Percentiles rank a stretch among this genome's conserved stretches.
These are phyloP conservation scores for Ceratocystis destructans DNA, from an alignment of 2,329 filamentous ascomycete genomes.

Conservation along the genomic window DNA sequence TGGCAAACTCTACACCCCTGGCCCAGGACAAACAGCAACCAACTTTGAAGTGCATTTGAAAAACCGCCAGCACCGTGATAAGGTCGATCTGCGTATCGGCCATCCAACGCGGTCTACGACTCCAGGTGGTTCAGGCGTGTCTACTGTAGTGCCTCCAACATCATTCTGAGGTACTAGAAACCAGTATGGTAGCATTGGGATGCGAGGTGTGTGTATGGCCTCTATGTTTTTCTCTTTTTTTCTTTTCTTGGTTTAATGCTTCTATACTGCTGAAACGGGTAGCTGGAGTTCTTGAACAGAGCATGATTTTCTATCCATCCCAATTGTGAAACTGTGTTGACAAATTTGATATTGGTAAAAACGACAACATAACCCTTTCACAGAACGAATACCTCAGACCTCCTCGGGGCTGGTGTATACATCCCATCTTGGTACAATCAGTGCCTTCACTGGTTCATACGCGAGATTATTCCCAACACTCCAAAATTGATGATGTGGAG, in stretches of 20 bases:
- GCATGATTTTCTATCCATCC: conserved; percentile 3
- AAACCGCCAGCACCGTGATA: conserved; percentile 66
- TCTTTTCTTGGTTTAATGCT: background rate
- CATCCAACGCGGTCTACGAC: conserved; percentile 20
- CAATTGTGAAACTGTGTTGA: background rate
- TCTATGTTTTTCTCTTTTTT: background rate
- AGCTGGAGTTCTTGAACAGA: conserved; percentile 9
- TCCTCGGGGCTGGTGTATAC: no score
- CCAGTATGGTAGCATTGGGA: background rate
- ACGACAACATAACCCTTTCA: no score
- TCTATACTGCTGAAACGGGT: conserved; percentile 1
- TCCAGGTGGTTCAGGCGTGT: background rate
- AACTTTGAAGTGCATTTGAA: conserved; percentile 90
- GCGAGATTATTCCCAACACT: background rate
- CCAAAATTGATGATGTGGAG: background rate
- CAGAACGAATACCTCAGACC: no score
- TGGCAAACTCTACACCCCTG: conserved; percentile 84
- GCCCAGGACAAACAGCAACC: conserved; percentile 67
- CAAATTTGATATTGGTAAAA: background rate
- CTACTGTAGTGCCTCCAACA: background rate
- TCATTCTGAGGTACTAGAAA: background rate
- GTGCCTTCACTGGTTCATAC: no score
- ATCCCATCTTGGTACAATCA: no score
- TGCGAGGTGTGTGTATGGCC: background rate
- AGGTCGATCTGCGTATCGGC: conserved; percentile 35